These are phyloP conservation scores for Globisporangium yorkense DNA, from an alignment of 352 stramenopile species.

Conservation along the genomic window DNA sequence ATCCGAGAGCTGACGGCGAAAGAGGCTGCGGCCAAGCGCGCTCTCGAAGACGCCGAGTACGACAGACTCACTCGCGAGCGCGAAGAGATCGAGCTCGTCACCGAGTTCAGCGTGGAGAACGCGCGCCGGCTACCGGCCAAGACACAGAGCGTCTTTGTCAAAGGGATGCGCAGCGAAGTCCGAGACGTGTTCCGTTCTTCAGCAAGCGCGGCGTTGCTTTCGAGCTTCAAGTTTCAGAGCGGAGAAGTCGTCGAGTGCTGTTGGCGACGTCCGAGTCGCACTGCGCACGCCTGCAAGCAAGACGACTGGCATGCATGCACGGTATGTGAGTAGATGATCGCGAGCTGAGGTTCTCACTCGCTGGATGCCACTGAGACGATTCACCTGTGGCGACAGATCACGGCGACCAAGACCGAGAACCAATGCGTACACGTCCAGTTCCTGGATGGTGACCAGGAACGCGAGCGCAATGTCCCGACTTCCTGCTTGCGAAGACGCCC, in stretches of 20 bases:
- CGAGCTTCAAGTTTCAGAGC: slow-evolving; percentile 14
- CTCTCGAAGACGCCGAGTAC: slow-evolving; percentile 43
- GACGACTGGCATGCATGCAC: slow-evolving; percentile 6
- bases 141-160: slow-evolving; percentile 41
- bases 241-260: slow-evolving; percentile 47
- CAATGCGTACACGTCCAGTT: slow-evolving; percentile 35
- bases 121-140: slow-evolving; percentile 30
- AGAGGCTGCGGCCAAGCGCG: slow-evolving; percentile 36
- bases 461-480: slow-evolving; percentile 31
- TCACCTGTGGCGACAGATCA: slow-evolving; percentile 13
- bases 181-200: slow-evolving; percentile 22
- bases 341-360: neutral
- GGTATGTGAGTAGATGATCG: neutral
- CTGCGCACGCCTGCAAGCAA: slow-evolving; percentile 27
- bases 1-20: slow-evolving; percentile 38
- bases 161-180: slow-evolving; percentile 31
- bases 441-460: slow-evolving; percentile 38
- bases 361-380: neutral
- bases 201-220: neutral
- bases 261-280: slow-evolving; percentile 30
- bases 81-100: slow-evolving; percentile 29
- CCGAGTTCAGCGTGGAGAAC: slow-evolving; percentile 32
- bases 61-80: slow-evolving; percentile 16
- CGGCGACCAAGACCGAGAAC: slow-evolving; percentile 15
- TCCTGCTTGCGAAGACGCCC: slow-evolving; percentile 28